Evolutionary conservation across 192 early-diverging fungal genomes (phyloP).

Genomic region (Jimgerdemannia flammicorona): DNA sequence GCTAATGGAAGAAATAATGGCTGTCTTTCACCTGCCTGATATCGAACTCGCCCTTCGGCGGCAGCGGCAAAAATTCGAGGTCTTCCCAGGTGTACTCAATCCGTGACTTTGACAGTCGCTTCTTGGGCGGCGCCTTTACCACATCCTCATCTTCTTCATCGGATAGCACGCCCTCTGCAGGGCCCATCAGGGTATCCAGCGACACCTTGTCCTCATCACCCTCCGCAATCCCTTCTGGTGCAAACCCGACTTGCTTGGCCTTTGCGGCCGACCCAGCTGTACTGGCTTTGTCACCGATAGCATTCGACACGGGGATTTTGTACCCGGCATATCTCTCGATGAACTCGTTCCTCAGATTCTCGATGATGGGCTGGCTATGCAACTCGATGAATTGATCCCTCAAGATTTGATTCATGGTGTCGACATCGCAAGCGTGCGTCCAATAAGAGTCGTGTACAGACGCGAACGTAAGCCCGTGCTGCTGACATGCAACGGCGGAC

Average conservation of each 20-base stretch:
- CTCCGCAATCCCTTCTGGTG: slow-evolving; percentile 13
- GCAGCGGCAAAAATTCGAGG: slow-evolving; percentile 73
- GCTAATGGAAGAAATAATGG: slow-evolving; percentile 91
- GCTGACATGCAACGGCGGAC: slow-evolving; percentile 83
- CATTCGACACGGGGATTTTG: slow-evolving; percentile 42
- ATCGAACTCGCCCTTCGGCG: slow-evolving; percentile 82
- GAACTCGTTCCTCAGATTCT: slow-evolving; percentile 78
- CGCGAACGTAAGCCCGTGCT: slow-evolving; percentile 79
- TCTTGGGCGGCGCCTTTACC: slow-evolving; percentile 13
- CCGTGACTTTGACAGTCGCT: no score
- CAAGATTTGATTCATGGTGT: slow-evolving; percentile 78
- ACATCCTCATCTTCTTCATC: slow-evolving; percentile 45
- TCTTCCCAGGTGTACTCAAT: slow-evolving; percentile 42
- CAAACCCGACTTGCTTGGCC: slow-evolving; percentile 5
- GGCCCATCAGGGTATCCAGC: slow-evolving; percentile 29
- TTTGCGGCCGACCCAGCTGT: neutral
- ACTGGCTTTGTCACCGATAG: neutral
- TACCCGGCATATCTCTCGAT: slow-evolving; percentile 72
- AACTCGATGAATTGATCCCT: slow-evolving; percentile 88
- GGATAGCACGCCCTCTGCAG: slow-evolving; percentile 23
- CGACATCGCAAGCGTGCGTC: slow-evolving; percentile 92
- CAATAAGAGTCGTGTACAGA: slow-evolving; percentile 98
- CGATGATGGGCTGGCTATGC: slow-evolving; percentile 83
- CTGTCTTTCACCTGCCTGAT: slow-evolving; percentile 74
- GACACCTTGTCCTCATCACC: slow-evolving; percentile 23